These are phyloP conservation scores for Suillus subaureus DNA, from an alignment of 768 basidiomycete genomes.

Conservation along the genomic window DNA sequence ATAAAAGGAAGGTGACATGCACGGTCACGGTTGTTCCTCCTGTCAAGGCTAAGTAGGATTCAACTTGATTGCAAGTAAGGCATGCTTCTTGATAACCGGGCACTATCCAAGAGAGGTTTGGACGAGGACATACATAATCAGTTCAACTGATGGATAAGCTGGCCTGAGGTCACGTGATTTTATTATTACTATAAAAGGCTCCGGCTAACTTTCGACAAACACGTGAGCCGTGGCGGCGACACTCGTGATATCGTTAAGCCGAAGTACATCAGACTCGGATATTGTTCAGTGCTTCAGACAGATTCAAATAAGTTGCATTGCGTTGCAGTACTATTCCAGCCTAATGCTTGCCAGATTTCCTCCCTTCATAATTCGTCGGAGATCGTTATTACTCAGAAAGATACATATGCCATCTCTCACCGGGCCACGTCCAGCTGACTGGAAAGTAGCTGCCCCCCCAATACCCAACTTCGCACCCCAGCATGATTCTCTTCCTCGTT, in stretches of 20 bases:
- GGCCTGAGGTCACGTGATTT: not conserved
- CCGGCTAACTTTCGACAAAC: not conserved
- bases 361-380: not conserved
- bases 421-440: constrained; percentile 50
- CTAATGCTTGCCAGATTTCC: not conserved
- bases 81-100: too few relatives aligned
- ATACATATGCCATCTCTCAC: constrained; percentile 16
- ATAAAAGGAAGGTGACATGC: too few relatives aligned
- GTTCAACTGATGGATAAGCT: too few relatives aligned
- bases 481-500: constrained; percentile 52
- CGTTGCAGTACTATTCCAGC: not conserved
- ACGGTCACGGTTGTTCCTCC: too few relatives aligned
- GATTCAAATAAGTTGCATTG: not conserved
- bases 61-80: too few relatives aligned
- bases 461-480: constrained; percentile 71
- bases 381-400: not conserved
- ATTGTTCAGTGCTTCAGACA: not conserved
- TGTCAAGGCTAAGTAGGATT: too few relatives aligned
- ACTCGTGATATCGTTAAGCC: not conserved
- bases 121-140: not conserved
- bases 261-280: not conserved
- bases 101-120: not conserved
- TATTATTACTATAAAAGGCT: not conserved
- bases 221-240: not conserved
- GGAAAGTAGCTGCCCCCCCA: constrained; percentile 74